Conservation (phyloP, 2,329 filamentous ascomycete genomes). For the Chaetomium olivaceum region DNA sequence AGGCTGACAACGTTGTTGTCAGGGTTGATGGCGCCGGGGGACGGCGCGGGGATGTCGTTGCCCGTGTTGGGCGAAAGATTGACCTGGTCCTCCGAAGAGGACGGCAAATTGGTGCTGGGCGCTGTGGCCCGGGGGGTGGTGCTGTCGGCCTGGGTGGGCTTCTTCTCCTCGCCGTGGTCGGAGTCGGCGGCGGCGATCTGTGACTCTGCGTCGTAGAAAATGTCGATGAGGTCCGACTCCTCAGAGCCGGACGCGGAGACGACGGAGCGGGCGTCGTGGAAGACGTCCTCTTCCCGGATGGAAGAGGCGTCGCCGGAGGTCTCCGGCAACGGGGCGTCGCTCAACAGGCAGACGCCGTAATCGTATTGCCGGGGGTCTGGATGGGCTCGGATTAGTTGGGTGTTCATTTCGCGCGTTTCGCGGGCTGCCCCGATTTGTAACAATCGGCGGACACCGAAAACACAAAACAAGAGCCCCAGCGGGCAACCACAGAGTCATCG, state of each 20-base stretch:
- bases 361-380: background rate
- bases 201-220: background rate
- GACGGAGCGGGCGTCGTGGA: background rate
- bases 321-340: background rate
- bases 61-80: background rate
- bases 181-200: background rate
- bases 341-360: background rate
- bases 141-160: background rate
- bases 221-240: background rate
- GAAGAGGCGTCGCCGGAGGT: background rate
- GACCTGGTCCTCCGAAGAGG: background rate
- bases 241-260: background rate
- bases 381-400: background rate
- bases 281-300: background rate
- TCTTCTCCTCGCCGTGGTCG: background rate
- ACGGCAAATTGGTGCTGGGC: background rate
- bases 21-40: too few relatives aligned
- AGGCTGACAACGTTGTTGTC: too few relatives aligned
- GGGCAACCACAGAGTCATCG: background rate
- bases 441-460: background rate
- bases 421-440: background rate
- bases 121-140: background rate
- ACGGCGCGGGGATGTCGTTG: background rate
- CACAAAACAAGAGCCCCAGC: background rate
- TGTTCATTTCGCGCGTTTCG: background rate